A percentile compares a stretch with the other conserved stretches of the same genome.
Conservation (phyloP, 2,329 filamentous ascomycete species). For the Aspergillus fumigatus region DNA sequence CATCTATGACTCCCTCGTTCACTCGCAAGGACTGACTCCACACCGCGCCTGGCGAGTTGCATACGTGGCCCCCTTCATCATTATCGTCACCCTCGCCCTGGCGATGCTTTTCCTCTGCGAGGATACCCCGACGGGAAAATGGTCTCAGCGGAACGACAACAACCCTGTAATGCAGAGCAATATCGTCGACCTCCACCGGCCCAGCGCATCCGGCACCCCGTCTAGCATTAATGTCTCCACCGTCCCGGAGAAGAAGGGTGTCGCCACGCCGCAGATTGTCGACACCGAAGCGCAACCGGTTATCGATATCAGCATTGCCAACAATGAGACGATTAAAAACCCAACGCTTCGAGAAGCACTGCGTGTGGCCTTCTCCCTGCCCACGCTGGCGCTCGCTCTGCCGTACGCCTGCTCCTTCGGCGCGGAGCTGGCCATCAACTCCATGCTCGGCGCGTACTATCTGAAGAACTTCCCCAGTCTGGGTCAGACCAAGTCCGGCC, state of each 20-base stretch:
- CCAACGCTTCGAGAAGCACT: slow-evolving; percentile 59
- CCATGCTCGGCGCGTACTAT: slow-evolving; percentile 57
- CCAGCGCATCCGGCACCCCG: slow-evolving; percentile 19
- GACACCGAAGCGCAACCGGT: slow-evolving; percentile 35
- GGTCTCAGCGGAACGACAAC: slow-evolving; percentile 64
- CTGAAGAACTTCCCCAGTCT: slow-evolving; percentile 51
- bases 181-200: slow-evolving; percentile 25
- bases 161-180: slow-evolving; percentile 14
- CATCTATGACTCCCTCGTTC: slow-evolving; percentile 72
- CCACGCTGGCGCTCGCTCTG: slow-evolving; percentile 50
- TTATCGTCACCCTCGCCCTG: slow-evolving; percentile 63
- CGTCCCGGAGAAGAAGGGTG: slow-evolving; percentile 32
- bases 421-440: slow-evolving; percentile 57
- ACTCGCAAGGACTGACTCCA: slow-evolving; percentile 53
- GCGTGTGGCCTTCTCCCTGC: slow-evolving; percentile 59
- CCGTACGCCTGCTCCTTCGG: slow-evolving; percentile 60
- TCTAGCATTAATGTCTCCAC: slow-evolving; percentile 14
- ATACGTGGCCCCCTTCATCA: slow-evolving; percentile 77
- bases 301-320: too few species aligned
- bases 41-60: slow-evolving; percentile 78
- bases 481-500: slow-evolving; percentile 51
- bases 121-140: slow-evolving; percentile 78
- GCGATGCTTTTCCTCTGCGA: slow-evolving; percentile 68
- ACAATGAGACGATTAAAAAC: slow-evolving; percentile 35
- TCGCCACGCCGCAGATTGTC: slow-evolving; percentile 19